Base-by-base conservation (phyloP, 192 early-diverging fungal species). In the Mortierella claussenii region DNA sequence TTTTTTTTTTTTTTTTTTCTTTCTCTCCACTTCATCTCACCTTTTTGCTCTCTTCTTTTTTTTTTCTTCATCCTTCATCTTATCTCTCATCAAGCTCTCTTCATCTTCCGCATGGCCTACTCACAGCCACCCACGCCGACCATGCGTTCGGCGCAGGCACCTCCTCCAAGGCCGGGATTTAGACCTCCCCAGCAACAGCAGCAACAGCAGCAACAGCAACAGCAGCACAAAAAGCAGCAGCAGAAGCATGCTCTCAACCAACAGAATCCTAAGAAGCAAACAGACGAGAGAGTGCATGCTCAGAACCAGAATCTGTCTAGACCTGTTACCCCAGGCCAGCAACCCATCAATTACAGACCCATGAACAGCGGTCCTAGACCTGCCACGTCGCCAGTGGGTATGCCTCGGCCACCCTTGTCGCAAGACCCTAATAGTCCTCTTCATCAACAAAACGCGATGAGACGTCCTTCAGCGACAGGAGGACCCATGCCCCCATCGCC, bases 41-140 rank as follows among this genome's bases (percentile, higher is more conserved):
- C 31, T 26, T 62, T 26, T 31, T 43, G 11, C 43, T 43, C 36
- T 27, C 17, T 67, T 33, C 30, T 40, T 34, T 61, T 26, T 46
- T 27, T 18, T 42, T 32, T 28, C 34, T 51, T 42, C 17, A 50
- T 28, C 46, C n/a, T 18, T 17, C 40, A 42, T 42, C 40, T 42
- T 42, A n/a, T n/a, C n/a, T n/a, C n/a, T n/a, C n/a, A n/a, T n/a
- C n/a, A n/a, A n/a, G n/a, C 17, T 42, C 8, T 17, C 8, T 17
- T 42, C 17, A 17, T 42, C 8, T 46, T 17, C 21, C 52, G 49
- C 33, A 65, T 75, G 70, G 70, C 70, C 24, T 75, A 65, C 57
- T 75, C 62, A 3, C 70, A 65, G 63, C 50, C 70, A 23, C 63
- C n/a, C 36, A 58, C 55, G 63, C 70, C 56, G 11, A 60, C 49